A percentile compares a stretch with the other conserved stretches of the same genome.
phyloP scores from a whole-genome alignment of 2,329 filamentous ascomycete genomes.

The Arachnomyces sp. region DNA sequence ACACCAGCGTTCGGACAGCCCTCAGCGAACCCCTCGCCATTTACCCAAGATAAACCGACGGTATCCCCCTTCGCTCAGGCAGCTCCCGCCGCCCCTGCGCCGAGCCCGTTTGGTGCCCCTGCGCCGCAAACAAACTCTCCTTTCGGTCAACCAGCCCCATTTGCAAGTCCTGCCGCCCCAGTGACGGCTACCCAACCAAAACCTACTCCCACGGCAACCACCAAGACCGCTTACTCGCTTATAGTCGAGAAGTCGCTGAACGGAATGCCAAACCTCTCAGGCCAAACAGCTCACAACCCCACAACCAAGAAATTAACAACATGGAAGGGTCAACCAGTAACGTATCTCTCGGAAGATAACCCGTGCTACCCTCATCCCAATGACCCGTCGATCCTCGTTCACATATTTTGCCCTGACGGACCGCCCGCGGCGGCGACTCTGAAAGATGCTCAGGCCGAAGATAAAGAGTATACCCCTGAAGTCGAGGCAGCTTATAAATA shows the following conservation, averaged over 20 bases:
- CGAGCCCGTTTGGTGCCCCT: constrained; percentile 26
- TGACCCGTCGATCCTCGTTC: constrained; percentile 49
- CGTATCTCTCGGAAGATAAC: constrained; percentile 42
- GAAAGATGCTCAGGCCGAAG: constrained; percentile 44
- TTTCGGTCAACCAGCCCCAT: constrained; percentile 16
- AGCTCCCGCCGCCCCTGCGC: constrained; percentile 15
- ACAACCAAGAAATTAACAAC: constrained; percentile 36
- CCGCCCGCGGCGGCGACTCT: constrained; percentile 45
- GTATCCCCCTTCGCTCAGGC: constrained; percentile 26
- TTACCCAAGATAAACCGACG: constrained; percentile 23
- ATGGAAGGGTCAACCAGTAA: constrained; percentile 58
- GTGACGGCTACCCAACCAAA: constrained; percentile 6
- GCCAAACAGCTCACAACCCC: constrained; percentile 29
- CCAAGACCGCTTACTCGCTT: neutral
- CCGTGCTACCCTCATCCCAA: constrained; percentile 45
- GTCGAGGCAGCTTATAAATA: constrained; percentile 55
- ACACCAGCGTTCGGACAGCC: constrained; percentile 28
- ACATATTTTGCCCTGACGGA: constrained; percentile 67
- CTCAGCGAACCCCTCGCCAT: constrained; percentile 19
- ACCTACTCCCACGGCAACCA: constrained; percentile 13
- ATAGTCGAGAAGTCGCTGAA: constrained; percentile 15
- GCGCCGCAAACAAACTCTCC: constrained; percentile 11
- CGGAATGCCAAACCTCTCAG: constrained; percentile 29
- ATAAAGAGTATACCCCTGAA: constrained; percentile 42
- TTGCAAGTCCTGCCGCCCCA: constrained; percentile 7